Evolutionary conservation across 139 green algal species (phyloP).

Genomic region (Raphidocelis subcapitata): DNA sequence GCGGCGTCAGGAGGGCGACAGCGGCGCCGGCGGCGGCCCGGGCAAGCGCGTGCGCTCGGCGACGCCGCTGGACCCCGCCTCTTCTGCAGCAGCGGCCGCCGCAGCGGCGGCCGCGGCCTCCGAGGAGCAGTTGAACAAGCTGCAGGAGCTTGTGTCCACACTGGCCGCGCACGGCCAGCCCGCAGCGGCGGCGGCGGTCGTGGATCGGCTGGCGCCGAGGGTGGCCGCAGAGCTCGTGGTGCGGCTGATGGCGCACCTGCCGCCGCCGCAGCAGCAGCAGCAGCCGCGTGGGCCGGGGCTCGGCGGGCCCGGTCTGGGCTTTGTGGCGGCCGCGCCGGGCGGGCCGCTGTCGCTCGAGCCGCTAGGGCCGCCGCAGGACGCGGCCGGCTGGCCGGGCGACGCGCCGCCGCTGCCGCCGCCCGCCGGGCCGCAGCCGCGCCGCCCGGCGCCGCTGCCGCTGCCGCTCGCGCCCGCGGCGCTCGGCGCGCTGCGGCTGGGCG

Average conservation of each 20-base stretch:
- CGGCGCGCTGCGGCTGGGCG: constrained; percentile 35
- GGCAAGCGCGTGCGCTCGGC: no score
- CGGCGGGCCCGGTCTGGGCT: background rate
- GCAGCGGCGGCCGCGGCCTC: no score
- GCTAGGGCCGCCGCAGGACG: background rate
- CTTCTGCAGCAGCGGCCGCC: no score
- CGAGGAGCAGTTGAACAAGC: no score
- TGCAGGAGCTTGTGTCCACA: no score
- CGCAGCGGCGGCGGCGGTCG: no score
- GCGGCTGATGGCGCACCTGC: constrained; percentile 40
- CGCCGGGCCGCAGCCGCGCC: background rate
- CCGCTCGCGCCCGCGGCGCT: constrained; percentile 28
- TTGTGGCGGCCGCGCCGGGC: background rate
- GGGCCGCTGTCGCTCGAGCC: background rate
- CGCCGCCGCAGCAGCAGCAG: constrained; percentile 24
- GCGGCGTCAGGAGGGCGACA: constrained; percentile 23
- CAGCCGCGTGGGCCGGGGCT: constrained; percentile 6
- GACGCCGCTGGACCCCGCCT: no score
- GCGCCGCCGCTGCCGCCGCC: background rate
- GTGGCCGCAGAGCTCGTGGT: constrained; percentile 58
- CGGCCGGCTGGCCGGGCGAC: background rate
- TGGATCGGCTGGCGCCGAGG: constrained; percentile 25
- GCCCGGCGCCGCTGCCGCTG: constrained; percentile 4
- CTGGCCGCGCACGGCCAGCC: no score
- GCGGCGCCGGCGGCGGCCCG: constrained; percentile 21